Percentiles rank a stretch among this genome's conserved stretches.
Conservation (phyloP, 1,284 basidiomycete genomes). For the Coriolopsis trogii region DNA sequence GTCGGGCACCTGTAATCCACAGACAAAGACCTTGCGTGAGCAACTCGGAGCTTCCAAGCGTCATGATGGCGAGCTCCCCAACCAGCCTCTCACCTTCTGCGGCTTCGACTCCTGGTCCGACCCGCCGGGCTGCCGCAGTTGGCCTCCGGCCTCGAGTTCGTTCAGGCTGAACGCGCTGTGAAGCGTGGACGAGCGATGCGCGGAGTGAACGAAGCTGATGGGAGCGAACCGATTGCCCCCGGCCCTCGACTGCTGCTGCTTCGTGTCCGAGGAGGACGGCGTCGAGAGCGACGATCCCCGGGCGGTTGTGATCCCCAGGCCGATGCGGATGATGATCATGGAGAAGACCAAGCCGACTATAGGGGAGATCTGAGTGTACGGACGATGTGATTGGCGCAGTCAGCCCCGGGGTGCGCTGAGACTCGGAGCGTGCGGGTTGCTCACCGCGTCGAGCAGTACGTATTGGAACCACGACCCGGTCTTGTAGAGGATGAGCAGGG, state of each 20-base stretch:
- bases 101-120: too few relatives aligned
- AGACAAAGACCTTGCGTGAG: too few relatives aligned
- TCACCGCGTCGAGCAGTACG: constrained; percentile 42
- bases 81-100: too few relatives aligned
- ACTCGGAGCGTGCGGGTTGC: constrained; percentile 3
- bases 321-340: constrained; percentile 18
- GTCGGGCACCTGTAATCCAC: too few relatives aligned
- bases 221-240: neutral
- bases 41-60: too few relatives aligned
- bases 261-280: neutral
- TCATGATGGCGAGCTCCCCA: too few relatives aligned
- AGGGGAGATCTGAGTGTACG: constrained; percentile 14
- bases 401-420: too few relatives aligned
- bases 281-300: constrained; percentile 1
- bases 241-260: neutral
- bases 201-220: neutral
- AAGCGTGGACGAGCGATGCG: neutral
- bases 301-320: constrained; percentile 12
- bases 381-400: too few relatives aligned
- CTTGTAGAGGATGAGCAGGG: constrained; percentile 39
- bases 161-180: neutral
- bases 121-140: too few relatives aligned
- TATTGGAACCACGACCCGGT: constrained; percentile 41
- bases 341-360: constrained; percentile 18
- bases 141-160: neutral